phyloP scores from a whole-genome alignment of 2,329 filamentous ascomycete species.

The Penicillium sp. region DNA sequence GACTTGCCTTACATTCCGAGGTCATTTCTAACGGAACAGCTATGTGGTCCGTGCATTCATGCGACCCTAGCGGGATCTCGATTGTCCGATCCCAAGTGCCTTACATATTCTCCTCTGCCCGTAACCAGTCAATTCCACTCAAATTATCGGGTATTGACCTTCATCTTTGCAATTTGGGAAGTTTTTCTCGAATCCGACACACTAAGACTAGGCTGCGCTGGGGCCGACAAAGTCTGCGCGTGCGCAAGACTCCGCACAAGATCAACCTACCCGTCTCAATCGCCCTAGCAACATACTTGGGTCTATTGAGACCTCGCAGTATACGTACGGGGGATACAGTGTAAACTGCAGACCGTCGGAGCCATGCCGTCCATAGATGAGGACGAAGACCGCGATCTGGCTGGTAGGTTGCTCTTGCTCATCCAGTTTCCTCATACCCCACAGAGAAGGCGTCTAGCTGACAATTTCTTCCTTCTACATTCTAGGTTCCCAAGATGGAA shows the following conservation, averaged over 20 bases:
- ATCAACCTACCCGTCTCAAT: not conserved
- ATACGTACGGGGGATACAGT: not conserved
- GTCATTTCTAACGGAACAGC: not conserved
- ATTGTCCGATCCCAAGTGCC: slow-evolving; percentile 1
- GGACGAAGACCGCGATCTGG: slow-evolving; percentile 46
- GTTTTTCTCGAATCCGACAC: not conserved
- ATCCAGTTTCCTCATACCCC: slow-evolving; percentile 9
- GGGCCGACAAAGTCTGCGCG: not conserved
- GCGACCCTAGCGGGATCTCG: slow-evolving; percentile 1
- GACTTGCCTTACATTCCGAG: too few species aligned
- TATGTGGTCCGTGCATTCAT: not conserved
- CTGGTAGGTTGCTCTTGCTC: slow-evolving; percentile 28
- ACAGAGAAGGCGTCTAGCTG: not conserved
- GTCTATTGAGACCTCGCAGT: not conserved
- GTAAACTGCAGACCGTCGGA: not conserved
- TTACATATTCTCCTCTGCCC: not conserved
- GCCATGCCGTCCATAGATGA: slow-evolving; percentile 16
- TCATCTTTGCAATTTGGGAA: not conserved
- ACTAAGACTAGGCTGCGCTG: not conserved
- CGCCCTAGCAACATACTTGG: not conserved
- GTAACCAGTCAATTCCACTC: not conserved
- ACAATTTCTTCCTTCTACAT: slow-evolving; percentile 1
- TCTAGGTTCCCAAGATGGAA: slow-evolving; percentile 50
- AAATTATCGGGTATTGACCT: not conserved
- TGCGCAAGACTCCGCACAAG: not conserved